Evolutionary conservation across 257 asterid genomes (phyloP).

Genomic region (Scutellaria barbata): DNA sequence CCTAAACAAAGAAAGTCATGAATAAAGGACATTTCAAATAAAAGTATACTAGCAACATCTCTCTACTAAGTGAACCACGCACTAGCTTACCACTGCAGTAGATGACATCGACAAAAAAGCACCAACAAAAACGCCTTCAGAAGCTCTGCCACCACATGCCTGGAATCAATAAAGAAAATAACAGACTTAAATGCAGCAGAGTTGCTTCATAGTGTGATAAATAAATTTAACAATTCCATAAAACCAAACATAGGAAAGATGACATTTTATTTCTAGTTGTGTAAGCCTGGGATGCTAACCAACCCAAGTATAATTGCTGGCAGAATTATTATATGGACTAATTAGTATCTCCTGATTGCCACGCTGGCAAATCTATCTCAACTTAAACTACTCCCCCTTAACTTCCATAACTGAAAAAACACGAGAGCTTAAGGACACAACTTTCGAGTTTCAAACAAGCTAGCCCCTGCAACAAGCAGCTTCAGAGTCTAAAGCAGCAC

Average conservation of each 20-base stretch:
- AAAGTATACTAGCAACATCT: conserved; percentile 24
- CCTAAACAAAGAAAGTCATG: conserved; percentile 34
- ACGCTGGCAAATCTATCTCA: background rate
- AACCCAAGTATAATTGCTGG: background rate
- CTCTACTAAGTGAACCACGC: conserved; percentile 26
- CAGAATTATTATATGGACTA: background rate
- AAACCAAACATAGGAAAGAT: conserved; percentile 20
- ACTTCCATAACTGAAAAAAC: background rate
- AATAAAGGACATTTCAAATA: background rate
- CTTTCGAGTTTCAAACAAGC: background rate
- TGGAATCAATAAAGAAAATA: conserved; percentile 47
- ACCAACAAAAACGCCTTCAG: conserved; percentile 97
- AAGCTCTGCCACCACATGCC: conserved; percentile 94
- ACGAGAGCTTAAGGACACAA: background rate
- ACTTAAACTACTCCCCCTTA: background rate
- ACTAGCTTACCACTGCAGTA: conserved; percentile 87
- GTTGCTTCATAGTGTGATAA: background rate
- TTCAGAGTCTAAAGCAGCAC: conserved; percentile 17
- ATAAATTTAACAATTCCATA: background rate
- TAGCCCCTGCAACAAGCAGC: background rate
- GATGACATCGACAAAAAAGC: conserved; percentile 98
- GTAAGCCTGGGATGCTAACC: conserved; percentile 17
- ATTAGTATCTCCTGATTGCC: background rate
- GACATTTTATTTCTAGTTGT: background rate
- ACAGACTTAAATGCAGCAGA: conserved; percentile 28